Evolutionary conservation across 306 rosid genomes (phyloP).

Genomic region (Elaeagnus macrophylla): DNA sequence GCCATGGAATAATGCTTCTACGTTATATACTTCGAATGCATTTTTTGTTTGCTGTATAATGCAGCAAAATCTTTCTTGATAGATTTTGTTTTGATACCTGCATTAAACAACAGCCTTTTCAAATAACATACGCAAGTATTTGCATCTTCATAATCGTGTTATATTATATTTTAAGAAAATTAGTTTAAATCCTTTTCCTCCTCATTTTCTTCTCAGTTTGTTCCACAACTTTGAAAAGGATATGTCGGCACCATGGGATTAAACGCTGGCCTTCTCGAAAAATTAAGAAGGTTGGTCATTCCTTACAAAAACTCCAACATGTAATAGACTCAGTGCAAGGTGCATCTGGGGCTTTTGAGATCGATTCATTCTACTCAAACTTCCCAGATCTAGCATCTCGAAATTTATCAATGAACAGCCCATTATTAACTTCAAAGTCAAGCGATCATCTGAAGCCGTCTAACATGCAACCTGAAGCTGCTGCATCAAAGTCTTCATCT

Average conservation of each 20-base stretch:
- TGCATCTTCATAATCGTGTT: too few species aligned
- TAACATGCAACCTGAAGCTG: constrained; percentile 32
- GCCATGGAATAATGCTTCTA: too few species aligned
- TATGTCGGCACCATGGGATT: constrained; percentile 93
- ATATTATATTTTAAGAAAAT: constrained; percentile 11
- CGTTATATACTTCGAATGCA: too few species aligned
- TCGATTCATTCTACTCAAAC: constrained; percentile 68
- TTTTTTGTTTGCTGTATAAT: too few species aligned
- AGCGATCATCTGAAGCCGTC: constrained; percentile 33
- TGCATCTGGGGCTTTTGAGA: constrained; percentile 73
- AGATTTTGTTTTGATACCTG: too few species aligned
- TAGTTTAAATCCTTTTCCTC: background rate
- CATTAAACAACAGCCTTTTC: too few species aligned
- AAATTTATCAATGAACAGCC: constrained; percentile 39
- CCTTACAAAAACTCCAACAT: constrained; percentile 78
- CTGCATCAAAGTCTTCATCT: constrained; percentile 53
- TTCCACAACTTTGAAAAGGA: constrained; percentile 86
- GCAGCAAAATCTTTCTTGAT: too few species aligned
- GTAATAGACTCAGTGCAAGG: constrained; percentile 91
- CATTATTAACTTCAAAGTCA: constrained; percentile 47
- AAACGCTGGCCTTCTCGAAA: constrained; percentile 97
- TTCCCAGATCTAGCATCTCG: constrained; percentile 75
- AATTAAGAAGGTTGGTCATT: constrained; percentile 95
- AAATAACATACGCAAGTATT: too few species aligned
- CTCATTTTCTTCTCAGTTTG: constrained; percentile 48